These are phyloP conservation scores for Colletotrichum horii DNA, from an alignment of 2,329 filamentous ascomycete genomes.

Conservation along the genomic window DNA sequence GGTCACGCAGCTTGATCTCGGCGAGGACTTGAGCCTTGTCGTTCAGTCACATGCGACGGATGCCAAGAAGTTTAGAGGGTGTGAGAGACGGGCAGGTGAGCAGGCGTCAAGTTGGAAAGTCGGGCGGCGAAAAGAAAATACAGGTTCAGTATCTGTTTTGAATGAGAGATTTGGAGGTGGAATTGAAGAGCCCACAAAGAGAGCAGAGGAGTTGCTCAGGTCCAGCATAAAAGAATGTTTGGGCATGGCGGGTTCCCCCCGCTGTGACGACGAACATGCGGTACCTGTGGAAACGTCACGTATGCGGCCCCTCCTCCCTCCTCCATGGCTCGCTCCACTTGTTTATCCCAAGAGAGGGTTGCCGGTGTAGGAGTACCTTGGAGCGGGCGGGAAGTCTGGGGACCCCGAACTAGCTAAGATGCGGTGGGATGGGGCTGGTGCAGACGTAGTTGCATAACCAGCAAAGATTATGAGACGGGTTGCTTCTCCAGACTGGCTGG, in stretches of 20 bases:
- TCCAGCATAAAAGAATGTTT: background rate
- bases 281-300: background rate
- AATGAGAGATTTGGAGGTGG: background rate
- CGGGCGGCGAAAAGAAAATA: background rate
- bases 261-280: slow-evolving; percentile 6
- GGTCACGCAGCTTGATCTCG: background rate
- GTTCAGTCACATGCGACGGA: background rate
- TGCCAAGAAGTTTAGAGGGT: background rate
- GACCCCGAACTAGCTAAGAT: background rate
- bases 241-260: background rate
- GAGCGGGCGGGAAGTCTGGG: background rate
- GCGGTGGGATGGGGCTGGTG: background rate
- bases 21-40: background rate
- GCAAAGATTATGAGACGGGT: background rate
- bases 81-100: background rate
- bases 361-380: background rate
- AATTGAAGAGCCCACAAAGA: background rate
- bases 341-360: background rate
- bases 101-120: background rate
- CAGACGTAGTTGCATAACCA: background rate
- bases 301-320: slow-evolving; percentile 7
- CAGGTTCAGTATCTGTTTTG: background rate
- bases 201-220: background rate
- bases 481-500: background rate
- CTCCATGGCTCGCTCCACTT: background rate